Evolutionary conservation across 192 early-diverging fungal species (phyloP), one percentile per base, ranked within the genome.

Genomic region (Diversispora eburnea): DNA sequence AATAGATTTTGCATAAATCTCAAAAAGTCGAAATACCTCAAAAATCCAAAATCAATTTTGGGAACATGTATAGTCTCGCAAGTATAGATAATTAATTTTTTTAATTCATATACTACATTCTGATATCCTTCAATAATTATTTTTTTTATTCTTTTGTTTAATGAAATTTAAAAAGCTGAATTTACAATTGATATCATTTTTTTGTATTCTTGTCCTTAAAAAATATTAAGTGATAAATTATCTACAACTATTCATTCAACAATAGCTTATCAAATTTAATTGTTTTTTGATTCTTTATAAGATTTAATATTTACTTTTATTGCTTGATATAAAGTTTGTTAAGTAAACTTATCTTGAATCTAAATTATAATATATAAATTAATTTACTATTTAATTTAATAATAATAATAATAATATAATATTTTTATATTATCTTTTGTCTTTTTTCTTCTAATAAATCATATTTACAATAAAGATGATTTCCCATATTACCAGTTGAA

Each of bases 181-280:
- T 64, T 22, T 45, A 43, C 12, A 3, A 8, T 64, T 19, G 8
- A 12, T 15, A 64, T 64, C 22, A 59, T 59, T 59, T 59, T 59
- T 33, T 22, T 2, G 22, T 59, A 59, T 22, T 25, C 57, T 59
- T 58, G 19, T 17, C 22, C 22, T 59, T 59, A 1, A 59, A 59
- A 25, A 59, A 59, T 2, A 59, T 59, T 59, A 59, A 59, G 0
- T 59, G 57, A 39, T 22, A 59, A 22, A 33, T 59, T 59, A 25
- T 59, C 5, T 25, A 59, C 10, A 59, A 22, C 33, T 2, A 58
- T 8, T 22, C 22, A 59, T 59, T 59, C 22, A 59, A 22, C 5
- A 59, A 59, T 59, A 45, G 45, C 62, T 64, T 64, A 42, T 42
- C 43, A 42, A 64, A 64, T 46, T 45, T 64, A 1, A 45, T 64